Percentiles rank a stretch among this genome's conserved stretches.
Conservation (phyloP, 2,329 filamentous ascomycete genomes). For the Monilinia vaccinii-corymbosi region DNA sequence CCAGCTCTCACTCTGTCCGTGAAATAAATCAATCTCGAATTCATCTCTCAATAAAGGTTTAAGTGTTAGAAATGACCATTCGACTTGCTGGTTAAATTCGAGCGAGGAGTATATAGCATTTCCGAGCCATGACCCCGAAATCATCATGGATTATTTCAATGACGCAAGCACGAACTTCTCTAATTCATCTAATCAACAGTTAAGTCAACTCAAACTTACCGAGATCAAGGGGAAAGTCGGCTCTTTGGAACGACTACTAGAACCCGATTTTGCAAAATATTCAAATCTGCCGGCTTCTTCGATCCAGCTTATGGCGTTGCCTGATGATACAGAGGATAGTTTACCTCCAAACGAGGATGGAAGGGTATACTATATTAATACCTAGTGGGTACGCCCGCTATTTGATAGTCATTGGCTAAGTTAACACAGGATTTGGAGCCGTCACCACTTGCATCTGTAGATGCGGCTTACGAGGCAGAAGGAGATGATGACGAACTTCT, state of each 20-base stretch:
- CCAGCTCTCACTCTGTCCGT: neutral
- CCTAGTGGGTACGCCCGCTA: neutral
- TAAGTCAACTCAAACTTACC: constrained; percentile 59
- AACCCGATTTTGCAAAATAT: constrained; percentile 55
- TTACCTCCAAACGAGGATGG: constrained; percentile 42
- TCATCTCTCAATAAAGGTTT: neutral
- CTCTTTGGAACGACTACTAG: constrained; percentile 58
- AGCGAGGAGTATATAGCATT: neutral
- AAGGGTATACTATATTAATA: constrained; percentile 31
- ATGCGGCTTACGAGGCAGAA: constrained; percentile 59
- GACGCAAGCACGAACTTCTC: neutral
- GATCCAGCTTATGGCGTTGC: constrained; percentile 22
- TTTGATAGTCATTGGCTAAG: neutral
- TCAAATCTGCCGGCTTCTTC: constrained; percentile 10
- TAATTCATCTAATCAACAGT: constrained; percentile 21
- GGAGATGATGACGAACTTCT: constrained; percentile 57
- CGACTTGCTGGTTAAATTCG: neutral
- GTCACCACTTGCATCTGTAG: constrained; percentile 52
- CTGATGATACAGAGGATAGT: constrained; percentile 41
- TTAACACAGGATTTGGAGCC: constrained; percentile 43
- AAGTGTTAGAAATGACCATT: neutral
- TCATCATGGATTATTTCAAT: neutral
- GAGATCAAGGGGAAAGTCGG: constrained; percentile 76
- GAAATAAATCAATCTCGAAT: neutral
- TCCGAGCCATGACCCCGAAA: neutral